Base-by-base conservation (phyloP, 495 filamentous ascomycete species). In the Aspergillus sclerotioniger region DNA sequence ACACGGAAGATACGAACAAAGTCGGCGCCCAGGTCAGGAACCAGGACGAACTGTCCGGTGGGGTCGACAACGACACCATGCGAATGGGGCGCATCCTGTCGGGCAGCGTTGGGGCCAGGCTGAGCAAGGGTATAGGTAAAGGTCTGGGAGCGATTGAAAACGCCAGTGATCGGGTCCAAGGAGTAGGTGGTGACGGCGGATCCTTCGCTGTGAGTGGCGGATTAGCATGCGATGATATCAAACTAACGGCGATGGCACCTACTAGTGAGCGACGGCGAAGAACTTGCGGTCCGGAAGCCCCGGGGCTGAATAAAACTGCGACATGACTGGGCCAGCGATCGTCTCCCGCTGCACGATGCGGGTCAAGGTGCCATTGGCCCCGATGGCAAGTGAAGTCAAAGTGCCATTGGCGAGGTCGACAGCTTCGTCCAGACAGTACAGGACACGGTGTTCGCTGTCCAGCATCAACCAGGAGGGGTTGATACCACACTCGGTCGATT, bases 11-110 rank as follows among this genome's bases (percentile, higher is more conserved):
- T 65, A 29, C 82, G 83, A 49, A 88, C 62, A 29, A 83, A 63
- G 61, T 90, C 87, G 25, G 84, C 76, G 32, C 87, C 86, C 15
- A 90, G 71, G 54, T 90, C 87, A 4, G 87, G 86, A 9, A 83
- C 73, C 0, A 88, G 63, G 16, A 86, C 69, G 69, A 79, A 89
- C 25, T 68, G 59, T 2, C 76, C 81, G 0, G 84, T 84, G 17
- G 87, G 87, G 60, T 89, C 86, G 29, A 87, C 56, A 19, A 87
- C 53, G 0, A 75, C 80, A 49, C 84, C 70, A 58, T 90, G 87
- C 10, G 86, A 84, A 64, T 85, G 86, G 17, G 87, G 75, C 4
- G 73, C 75, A 3, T 83, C 76, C 70, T 89, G 86, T 9, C 83
- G 79, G 4, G 54, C 59, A 0, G 80, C 71, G 43, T 72, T 62